Conservation (phyloP, 441 rosid genomes). For the Populus trichocarpa region DNA sequence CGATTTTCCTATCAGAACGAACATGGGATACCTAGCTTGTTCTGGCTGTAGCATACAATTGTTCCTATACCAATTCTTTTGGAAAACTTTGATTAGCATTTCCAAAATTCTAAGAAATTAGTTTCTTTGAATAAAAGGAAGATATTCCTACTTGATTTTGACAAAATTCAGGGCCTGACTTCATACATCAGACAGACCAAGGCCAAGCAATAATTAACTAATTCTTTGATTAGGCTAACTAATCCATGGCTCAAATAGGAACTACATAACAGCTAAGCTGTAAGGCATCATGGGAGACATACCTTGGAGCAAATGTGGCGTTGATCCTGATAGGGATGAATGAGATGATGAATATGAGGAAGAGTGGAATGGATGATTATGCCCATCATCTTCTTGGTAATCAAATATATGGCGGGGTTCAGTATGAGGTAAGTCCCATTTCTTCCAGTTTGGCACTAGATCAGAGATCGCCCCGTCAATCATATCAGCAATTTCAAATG, state of each 20-base stretch:
- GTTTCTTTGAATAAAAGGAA: neutral
- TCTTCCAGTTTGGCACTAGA: conserved; percentile 47
- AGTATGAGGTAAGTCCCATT: conserved; percentile 17
- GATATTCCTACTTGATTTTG: neutral
- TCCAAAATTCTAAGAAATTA: neutral
- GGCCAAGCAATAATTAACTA: neutral
- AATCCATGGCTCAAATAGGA: neutral
- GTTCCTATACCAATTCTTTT: too few species aligned
- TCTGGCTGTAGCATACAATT: neutral
- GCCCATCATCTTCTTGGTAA: conserved; percentile 41
- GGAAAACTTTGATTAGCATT: neutral
- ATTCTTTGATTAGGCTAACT: neutral
- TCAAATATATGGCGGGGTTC: conserved; percentile 24
- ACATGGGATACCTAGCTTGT: neutral
- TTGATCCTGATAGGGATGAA: conserved; percentile 45
- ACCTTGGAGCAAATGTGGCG: conserved; percentile 52
- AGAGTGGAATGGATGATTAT: conserved; percentile 32
- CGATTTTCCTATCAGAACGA: neutral
- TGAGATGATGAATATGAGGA: conserved; percentile 64
- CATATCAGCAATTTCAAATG: conserved; percentile 53
- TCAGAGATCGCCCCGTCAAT: conserved; percentile 48
- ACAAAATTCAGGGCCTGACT: neutral
- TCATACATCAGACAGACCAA: neutral
- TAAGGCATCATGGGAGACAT: conserved; percentile 4
- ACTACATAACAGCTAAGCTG: neutral